Evolutionary conservation across 495 filamentous ascomycete species (phyloP), one percentile per base, ranked within the genome.

Genomic region (Penicillium macrosclerotiorum): DNA sequence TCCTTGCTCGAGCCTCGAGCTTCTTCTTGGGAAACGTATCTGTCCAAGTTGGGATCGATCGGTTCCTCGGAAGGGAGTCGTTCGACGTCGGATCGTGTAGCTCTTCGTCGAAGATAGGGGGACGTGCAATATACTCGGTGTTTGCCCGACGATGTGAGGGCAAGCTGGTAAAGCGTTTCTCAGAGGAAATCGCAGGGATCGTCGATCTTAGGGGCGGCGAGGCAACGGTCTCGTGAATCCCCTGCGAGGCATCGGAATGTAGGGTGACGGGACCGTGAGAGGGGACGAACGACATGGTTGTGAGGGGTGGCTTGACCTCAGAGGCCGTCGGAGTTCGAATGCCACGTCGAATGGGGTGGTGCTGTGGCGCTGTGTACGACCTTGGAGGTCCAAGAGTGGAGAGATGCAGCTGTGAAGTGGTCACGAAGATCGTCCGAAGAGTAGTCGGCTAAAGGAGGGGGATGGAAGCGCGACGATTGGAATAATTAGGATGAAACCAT

Each of bases 71-170:
- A 22, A 29, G 37, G 34, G 55, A 39, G 23, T 42, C 41, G 31
- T 49, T 53, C 24, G 56, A 52, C 8, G 49, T 54, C 25, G 59
- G 55, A 18, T 59, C 37, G 35, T 63, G 51, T 25, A 32, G 12
- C 16, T 33, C 47, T 33, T 62, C 45, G 33, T 57, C 56, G 12
- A 55, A 53, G 16, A 57, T 61, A 52, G 62, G 54, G 14, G 59
- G 37, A 22, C 57, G 57, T 42, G 57, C 56, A 43, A 67, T 55
- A 29, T 68, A 63, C 47, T 73, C 69, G 3, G 69, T 73, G 49
- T 73, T 73, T 18, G 65, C 60, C 20, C 69, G 69, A 48, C 69
- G 67, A 45, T 73, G 69, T 37, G 54, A 63, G 34, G 59, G 57
- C n/a, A 50, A 43, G 45, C 51, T 57, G 46, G 49, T 14, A 11